Percentiles rank a stretch among this genome's conserved stretches.
These are phyloP conservation scores for Rhodamnia argentea DNA, from an alignment of 345 rosid genomes.

Conservation along the genomic window DNA sequence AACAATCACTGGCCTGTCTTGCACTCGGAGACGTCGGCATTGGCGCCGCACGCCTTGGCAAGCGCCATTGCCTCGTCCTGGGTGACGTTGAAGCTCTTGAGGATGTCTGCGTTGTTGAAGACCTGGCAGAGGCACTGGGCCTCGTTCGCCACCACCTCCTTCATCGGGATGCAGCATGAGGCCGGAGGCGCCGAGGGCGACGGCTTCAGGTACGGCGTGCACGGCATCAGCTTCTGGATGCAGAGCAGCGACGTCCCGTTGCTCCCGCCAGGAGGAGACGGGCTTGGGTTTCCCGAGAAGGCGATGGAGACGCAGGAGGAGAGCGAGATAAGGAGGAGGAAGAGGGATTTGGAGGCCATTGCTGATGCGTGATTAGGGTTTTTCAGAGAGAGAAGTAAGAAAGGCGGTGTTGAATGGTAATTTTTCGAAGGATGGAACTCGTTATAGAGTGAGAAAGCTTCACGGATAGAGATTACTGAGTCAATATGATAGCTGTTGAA, in stretches of 20 bases:
- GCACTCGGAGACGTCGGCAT: conserved; percentile 27
- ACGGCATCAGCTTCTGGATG: conserved; percentile 29
- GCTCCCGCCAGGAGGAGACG: background rate
- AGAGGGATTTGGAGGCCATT: background rate
- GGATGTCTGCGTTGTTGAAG: conserved; percentile 13
- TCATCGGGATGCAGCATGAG: conserved; percentile 42
- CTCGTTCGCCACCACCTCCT: conserved; percentile 17
- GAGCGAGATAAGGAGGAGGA: background rate
- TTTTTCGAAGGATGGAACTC: background rate
- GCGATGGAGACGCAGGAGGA: background rate
- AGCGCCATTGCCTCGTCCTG: conserved; percentile 30
- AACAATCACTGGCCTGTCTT: conserved; percentile 2
- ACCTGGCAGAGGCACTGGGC: conserved; percentile 35
- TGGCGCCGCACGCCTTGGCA: conserved; percentile 34
- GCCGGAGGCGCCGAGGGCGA: conserved; percentile 16
- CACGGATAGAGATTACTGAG: conserved; percentile 16
- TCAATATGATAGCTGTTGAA: background rate
- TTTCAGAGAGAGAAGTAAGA: background rate
- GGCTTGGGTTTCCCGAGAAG: background rate
- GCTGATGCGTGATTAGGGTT: background rate
- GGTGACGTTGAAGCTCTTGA: conserved; percentile 27
- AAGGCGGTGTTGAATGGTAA: background rate
- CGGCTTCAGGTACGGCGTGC: conserved; percentile 15
- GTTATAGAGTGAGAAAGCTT: background rate
- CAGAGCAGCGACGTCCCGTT: conserved; percentile 6